Conservation (phyloP, 495 filamentous ascomycete species). For the Podospora pseudoanserina region DNA sequence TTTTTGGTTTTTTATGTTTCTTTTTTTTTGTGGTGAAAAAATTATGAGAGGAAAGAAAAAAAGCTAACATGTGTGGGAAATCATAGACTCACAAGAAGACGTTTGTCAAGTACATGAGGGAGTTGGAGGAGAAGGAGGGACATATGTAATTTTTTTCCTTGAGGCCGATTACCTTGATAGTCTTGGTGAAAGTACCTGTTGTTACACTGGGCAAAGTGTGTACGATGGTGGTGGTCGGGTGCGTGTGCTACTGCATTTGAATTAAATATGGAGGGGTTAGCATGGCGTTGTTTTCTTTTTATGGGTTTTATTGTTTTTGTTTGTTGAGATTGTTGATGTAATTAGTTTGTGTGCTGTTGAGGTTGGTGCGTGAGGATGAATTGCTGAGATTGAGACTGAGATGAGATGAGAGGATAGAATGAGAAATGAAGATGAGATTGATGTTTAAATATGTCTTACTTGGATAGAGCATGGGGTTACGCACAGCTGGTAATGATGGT, state of each 20-base stretch:
- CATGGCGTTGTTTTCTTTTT: background rate
- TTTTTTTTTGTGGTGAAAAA: background rate
- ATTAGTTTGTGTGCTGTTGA: background rate
- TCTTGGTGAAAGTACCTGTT: too few relatives aligned
- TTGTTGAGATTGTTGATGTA: background rate
- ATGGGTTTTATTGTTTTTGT: background rate
- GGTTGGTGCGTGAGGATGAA: background rate
- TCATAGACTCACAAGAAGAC: slow-evolving; percentile 81
- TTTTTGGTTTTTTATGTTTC: background rate
- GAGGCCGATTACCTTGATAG: too few relatives aligned
- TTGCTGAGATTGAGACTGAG: background rate
- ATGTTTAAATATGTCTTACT: background rate
- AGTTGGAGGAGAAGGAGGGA: slow-evolving; percentile 61
- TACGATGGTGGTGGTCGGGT: background rate
- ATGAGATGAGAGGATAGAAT: background rate
- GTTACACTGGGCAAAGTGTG: background rate
- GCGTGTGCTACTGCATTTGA: background rate
- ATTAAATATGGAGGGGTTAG: background rate
- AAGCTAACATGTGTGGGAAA: slow-evolving; percentile 18
- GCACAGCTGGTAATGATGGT: too few relatives aligned
- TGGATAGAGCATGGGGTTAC: too few relatives aligned
- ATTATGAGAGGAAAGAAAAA: background rate
- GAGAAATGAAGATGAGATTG: background rate
- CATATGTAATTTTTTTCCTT: slow-evolving; percentile 13
- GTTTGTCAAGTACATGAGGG: slow-evolving; percentile 91